A percentile compares a stretch with the other conserved stretches of the same genome.
phyloP scores from a whole-genome alignment of 148 eudicot species.

The Limonium bicolor region DNA sequence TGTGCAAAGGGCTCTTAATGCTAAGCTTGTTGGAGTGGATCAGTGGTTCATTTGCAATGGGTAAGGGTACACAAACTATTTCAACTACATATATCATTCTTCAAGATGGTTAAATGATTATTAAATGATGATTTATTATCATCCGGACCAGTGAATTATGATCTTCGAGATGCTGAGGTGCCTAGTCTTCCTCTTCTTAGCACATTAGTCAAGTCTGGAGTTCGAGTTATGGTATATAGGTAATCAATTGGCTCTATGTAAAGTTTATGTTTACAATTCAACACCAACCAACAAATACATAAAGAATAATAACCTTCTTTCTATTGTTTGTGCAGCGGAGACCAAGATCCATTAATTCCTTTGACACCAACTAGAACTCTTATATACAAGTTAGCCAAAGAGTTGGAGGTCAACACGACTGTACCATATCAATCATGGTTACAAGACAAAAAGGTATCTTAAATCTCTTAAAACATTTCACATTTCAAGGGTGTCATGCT shows the following conservation, averaged over 20 bases:
- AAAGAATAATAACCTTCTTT: no score
- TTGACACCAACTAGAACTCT: conserved; percentile 55
- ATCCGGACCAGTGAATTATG: no score
- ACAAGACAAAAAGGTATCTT: no score
- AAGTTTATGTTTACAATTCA: no score
- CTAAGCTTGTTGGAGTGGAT: conserved; percentile 61
- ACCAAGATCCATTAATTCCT: conserved; percentile 84
- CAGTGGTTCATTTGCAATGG: conserved; percentile 73
- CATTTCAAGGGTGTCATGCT: no score
- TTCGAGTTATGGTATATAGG: conserved; percentile 91
- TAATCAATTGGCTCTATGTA: no score
- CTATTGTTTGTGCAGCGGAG: conserved; percentile 35
- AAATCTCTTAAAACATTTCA: no score
- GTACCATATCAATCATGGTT: conserved; percentile 69
- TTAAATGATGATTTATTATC: no score
- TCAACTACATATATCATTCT: no score
- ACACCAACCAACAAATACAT: no score
- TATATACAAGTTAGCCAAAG: conserved; percentile 34
- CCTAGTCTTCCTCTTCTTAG: conserved; percentile 78
- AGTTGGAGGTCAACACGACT: conserved; percentile 44
- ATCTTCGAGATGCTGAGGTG: conserved; percentile 59
- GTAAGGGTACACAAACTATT: no score
- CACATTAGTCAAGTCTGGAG: conserved; percentile 40
- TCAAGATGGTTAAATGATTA: no score
- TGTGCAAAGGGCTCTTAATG: conserved; percentile 71